These are phyloP conservation scores for Wolfiporia cocos DNA, from an alignment of 1,284 basidiomycete species.

Conservation along the genomic window DNA sequence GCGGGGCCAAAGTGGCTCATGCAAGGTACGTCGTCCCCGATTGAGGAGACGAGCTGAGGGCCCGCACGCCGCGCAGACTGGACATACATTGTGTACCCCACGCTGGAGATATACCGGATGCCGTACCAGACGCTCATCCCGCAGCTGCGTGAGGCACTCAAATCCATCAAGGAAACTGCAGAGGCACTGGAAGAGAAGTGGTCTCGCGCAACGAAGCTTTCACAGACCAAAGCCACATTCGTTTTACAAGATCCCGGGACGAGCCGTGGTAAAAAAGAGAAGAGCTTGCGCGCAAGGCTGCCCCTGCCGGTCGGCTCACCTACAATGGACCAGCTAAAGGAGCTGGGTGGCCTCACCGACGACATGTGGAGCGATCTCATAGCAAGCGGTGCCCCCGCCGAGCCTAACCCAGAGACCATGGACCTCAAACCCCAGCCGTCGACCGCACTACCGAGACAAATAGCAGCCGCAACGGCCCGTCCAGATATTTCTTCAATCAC, in stretches of 20 bases:
- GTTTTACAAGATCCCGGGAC: too few species aligned
- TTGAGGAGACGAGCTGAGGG: too few species aligned
- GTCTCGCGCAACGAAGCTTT: too few species aligned
- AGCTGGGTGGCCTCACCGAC: not conserved
- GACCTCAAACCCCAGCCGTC: not conserved
- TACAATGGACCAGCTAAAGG: not conserved
- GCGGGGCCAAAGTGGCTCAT: conserved; percentile 26
- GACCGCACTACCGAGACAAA: not conserved
- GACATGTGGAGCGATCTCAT: not conserved
- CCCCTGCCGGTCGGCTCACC: not conserved
- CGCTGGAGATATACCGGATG: conserved; percentile 34
- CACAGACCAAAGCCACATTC: too few species aligned
- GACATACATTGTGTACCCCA: conserved; percentile 37
- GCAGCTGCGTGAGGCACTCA: conserved; percentile 9
- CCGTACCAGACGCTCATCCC: conserved; percentile 34
- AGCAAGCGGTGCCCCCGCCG: too few species aligned
- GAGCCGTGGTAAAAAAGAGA: not conserved
- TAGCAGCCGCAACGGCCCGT: not conserved
- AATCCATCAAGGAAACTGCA: not conserved
- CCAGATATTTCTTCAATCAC: too few species aligned
- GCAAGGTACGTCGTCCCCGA: conserved; percentile 26
- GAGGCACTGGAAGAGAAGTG: conserved; percentile 1
- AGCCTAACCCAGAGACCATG: too few species aligned
- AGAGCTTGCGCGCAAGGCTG: not conserved
- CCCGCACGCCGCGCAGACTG: too few species aligned